Evolutionary conservation across 306 rosid genomes (phyloP).

Genomic region (Prunus dulcis): DNA sequence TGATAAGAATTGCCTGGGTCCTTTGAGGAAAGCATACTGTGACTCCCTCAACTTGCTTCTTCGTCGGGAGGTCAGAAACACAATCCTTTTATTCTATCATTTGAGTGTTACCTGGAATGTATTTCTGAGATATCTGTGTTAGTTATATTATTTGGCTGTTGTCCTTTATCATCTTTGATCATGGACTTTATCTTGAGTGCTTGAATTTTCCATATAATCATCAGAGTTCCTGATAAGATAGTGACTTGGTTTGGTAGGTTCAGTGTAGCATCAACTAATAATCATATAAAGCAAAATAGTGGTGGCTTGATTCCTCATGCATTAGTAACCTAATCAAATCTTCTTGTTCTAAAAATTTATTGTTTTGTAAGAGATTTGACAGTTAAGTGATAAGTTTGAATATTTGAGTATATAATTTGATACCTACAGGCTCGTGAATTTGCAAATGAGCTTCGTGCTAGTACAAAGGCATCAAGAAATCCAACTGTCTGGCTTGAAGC

Average conservation of each 20-base stretch:
- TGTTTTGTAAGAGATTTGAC: not conserved
- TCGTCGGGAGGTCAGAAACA: conserved; percentile 76
- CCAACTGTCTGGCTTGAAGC: conserved; percentile 76
- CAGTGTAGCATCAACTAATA: not conserved
- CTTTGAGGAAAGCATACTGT: conserved; percentile 80
- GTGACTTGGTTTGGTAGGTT: not conserved
- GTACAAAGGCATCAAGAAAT: conserved; percentile 63
- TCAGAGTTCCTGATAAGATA: not conserved
- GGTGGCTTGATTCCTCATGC: not conserved
- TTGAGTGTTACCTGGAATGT: conserved; percentile 17
- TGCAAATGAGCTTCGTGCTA: conserved; percentile 93
- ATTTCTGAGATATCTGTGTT: not conserved
- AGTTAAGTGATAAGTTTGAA: conserved; percentile 14
- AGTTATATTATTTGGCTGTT: not conserved
- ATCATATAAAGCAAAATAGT: not conserved
- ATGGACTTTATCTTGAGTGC: not conserved
- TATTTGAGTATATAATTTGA: conserved; percentile 20
- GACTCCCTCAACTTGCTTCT: conserved; percentile 90
- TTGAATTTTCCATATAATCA: not conserved
- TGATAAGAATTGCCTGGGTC: conserved; percentile 72
- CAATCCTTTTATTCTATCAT: conserved; percentile 22
- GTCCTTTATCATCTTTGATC: not conserved
- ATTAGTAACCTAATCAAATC: not conserved
- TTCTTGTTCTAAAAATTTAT: not conserved
- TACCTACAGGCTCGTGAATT: conserved; percentile 82